Percentiles rank a stretch among this genome's conserved stretches.
Conservation (phyloP, 2,329 filamentous ascomycete genomes). For the Didymella glomerata region DNA sequence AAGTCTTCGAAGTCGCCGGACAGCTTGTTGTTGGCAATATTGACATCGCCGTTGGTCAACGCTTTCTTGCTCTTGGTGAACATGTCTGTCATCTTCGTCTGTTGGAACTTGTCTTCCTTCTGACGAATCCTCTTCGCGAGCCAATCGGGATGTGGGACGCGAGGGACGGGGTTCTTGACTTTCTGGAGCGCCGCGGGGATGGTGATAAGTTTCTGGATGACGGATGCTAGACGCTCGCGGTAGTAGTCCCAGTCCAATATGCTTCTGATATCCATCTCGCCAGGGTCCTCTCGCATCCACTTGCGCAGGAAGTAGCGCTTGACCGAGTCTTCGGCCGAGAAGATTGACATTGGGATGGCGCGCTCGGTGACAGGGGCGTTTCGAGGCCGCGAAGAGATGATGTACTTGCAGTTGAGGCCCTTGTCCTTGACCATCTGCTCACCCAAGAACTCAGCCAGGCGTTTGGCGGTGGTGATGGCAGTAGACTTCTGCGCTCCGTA, state of each 20-base stretch:
- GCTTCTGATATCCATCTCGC: conserved; percentile 86
- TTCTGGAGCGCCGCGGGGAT: conserved; percentile 97
- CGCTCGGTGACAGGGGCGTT: conserved; percentile 93
- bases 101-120: conserved; percentile 97
- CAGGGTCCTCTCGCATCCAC: conserved; percentile 93
- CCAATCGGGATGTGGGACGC: conserved; percentile 96
- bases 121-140: conserved; percentile 90
- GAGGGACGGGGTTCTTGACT: conserved; percentile 89
- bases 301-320: conserved; percentile 91
- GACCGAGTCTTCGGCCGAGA: conserved; percentile 87
- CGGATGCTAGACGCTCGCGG: conserved; percentile 90
- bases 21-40: conserved; percentile 65
- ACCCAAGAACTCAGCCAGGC: conserved; percentile 92
- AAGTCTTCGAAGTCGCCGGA: conserved; percentile 81
- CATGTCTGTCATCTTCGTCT: conserved; percentile 97
- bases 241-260: conserved; percentile 99
- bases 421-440: conserved; percentile 99
- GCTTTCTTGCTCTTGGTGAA: conserved; percentile 77
- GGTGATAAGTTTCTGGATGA: conserved; percentile 98
- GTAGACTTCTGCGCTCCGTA: conserved; percentile 97
- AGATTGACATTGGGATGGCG: conserved; percentile 94
- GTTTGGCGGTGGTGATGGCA: conserved; percentile 97
- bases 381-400: conserved; percentile 87
- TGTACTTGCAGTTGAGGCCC: conserved; percentile 98
- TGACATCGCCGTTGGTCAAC: conserved; percentile 75